These are phyloP conservation scores for Fraxinus greggii DNA, from an alignment of 305 asterid genomes.

Conservation along the genomic window DNA sequence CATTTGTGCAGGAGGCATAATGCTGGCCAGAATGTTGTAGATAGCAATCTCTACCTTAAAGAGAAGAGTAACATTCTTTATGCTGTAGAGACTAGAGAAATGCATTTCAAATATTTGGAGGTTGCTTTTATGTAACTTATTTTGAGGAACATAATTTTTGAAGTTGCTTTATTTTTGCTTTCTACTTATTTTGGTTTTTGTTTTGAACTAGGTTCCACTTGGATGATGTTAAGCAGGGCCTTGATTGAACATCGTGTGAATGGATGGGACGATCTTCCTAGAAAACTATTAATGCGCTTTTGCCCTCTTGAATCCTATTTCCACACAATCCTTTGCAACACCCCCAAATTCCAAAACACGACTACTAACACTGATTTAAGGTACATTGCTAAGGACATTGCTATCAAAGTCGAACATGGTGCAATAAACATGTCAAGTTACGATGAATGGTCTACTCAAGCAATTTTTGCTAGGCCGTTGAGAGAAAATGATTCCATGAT, in stretches of 20 bases:
- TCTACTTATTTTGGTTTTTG: background rate
- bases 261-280: slow-evolving; percentile 53
- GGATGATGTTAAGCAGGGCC: slow-evolving; percentile 49
- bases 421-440: background rate
- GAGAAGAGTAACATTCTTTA: slow-evolving; percentile 27
- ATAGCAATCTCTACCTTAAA: slow-evolving; percentile 33
- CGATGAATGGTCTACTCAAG: background rate
- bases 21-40: slow-evolving; percentile 37
- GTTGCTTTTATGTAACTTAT: slow-evolving; percentile 22
- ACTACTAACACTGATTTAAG: slow-evolving; percentile 34
- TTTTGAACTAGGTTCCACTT: slow-evolving; percentile 41
- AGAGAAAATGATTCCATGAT: slow-evolving; percentile 27
- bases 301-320: slow-evolving; percentile 53
- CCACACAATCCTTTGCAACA: slow-evolving; percentile 53
- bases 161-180: background rate
- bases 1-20: slow-evolving; percentile 32
- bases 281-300: slow-evolving; percentile 57
- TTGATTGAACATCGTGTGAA: slow-evolving; percentile 48
- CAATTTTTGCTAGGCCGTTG: slow-evolving; percentile 35
- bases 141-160: background rate
- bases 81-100: slow-evolving; percentile 38
- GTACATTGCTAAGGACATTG: slow-evolving; percentile 6
- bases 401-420: background rate
- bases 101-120: slow-evolving; percentile 46
- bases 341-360: slow-evolving; percentile 40